phyloP scores from a whole-genome alignment of 495 filamentous ascomycete species.

The Apiosordaria backusii region DNA sequence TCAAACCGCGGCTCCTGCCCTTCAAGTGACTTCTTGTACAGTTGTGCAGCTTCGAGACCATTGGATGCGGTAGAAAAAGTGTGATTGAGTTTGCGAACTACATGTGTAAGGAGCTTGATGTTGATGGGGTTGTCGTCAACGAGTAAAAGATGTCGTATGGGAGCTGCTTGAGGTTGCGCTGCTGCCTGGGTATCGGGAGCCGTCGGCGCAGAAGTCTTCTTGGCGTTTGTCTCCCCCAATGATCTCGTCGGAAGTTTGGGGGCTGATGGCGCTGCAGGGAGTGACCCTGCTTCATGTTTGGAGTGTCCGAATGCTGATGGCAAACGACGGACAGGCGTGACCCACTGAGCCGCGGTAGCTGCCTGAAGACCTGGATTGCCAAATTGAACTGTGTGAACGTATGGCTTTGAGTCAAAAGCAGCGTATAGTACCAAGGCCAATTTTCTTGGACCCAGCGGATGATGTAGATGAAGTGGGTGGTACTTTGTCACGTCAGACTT shows the following conservation, averaged over 20 bases:
- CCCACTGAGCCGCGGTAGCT: neutral
- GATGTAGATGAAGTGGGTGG: slow-evolving; percentile 23
- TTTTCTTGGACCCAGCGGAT: slow-evolving; percentile 26
- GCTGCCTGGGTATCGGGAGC: neutral
- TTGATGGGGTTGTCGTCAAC: slow-evolving; percentile 79
- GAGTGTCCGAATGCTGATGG: neutral
- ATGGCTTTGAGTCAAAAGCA: neutral
- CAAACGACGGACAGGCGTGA: neutral
- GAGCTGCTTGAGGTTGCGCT: neutral
- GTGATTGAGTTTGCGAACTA: slow-evolving; percentile 49
- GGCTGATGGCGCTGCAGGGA: neutral
- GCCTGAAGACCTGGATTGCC: neutral
- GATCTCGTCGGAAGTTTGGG: neutral
- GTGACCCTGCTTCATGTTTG: neutral
- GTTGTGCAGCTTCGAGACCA: slow-evolving; percentile 43
- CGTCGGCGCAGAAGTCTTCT: slow-evolving; percentile 25
- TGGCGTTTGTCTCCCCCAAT: slow-evolving; percentile 21
- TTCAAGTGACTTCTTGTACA: slow-evolving; percentile 31
- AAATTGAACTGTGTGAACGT: neutral
- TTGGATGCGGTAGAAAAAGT: slow-evolving; percentile 40
- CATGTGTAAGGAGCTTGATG: slow-evolving; percentile 61
- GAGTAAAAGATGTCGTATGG: slow-evolving; percentile 48
- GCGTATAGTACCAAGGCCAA: slow-evolving; percentile 10
- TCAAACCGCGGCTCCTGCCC: slow-evolving; percentile 36
- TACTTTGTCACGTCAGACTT: slow-evolving; percentile 6